Evolutionary conservation across 1,284 basidiomycete genomes (phyloP), one percentile per base, ranked within the genome.

Genomic region (Cryptococcus sp.): DNA sequence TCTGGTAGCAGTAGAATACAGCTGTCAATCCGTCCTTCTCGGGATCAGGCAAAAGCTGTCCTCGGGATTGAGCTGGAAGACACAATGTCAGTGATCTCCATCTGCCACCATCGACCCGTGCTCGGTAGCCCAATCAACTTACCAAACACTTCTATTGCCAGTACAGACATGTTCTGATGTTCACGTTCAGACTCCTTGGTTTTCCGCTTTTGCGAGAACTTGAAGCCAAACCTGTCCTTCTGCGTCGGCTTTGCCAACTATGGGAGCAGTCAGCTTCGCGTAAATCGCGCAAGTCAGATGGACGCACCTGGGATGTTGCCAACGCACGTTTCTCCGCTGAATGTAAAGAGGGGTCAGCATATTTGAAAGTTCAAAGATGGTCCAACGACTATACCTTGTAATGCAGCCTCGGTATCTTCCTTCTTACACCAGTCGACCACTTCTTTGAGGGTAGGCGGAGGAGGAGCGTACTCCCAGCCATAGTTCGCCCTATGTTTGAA

Each of bases 121-220:
- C 27, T 8, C 23, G 19, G 38, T 46, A 6, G 38, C 2, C 8
- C 17, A 27, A 16, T 22, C 10, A 15, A 64, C 84, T 64, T 60
- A 89, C 92, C 89, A 71, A 93, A 90, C 1, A 93, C 79, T 75
- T 98, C 95, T 48, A 97, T 73, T 3, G 88, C 86, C 47, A 98
- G 77, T 10, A 91, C 81, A 0, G 88, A 86, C 88, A 98, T 92
- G 70, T 84, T 84, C 64, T 89, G 86, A 57, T 83, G 85, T 71
- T 86, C 86, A 25, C 89, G 84, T 40, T 79, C 76, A 5, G 79
- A 71, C 3, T 78, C 72, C 15, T 78, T 76, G 3, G 80, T 75
- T 13, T 81, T 79, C 19, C 67, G 79, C 15, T 78, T 78, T 35
- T 85, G 84, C 5, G 85, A 84, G 23, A 83, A 82, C 63, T 86